A percentile compares a stretch with the other conserved stretches of the same genome.
Conservation (phyloP, 2,329 filamentous ascomycete genomes). For the Emmonsiellopsis sp. region DNA sequence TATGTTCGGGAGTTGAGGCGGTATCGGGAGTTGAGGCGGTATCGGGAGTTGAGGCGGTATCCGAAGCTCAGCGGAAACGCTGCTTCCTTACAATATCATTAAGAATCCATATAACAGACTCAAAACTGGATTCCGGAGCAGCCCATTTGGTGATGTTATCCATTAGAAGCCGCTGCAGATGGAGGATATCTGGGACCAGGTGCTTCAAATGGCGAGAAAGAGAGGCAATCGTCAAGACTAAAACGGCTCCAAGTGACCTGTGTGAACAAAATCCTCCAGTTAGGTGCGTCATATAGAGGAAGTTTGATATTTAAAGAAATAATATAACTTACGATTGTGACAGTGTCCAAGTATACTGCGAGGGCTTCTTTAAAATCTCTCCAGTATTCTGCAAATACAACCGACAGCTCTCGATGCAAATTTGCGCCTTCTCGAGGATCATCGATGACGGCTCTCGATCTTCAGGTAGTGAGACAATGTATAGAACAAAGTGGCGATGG, state of each 20-base stretch:
- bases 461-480: slow-evolving; percentile 16
- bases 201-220: slow-evolving; percentile 17
- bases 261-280: neutral
- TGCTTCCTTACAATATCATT: slow-evolving; percentile 4
- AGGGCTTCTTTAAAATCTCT: slow-evolving; percentile 19
- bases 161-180: slow-evolving; percentile 7
- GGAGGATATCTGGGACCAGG: slow-evolving; percentile 23
- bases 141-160: slow-evolving; percentile 2
- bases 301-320: neutral
- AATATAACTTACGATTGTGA: slow-evolving; percentile 19
- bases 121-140: slow-evolving; percentile 5
- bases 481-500: slow-evolving; percentile 23
- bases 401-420: slow-evolving; percentile 25
- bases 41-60: neutral
- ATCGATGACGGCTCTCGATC: slow-evolving; percentile 10
- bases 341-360: slow-evolving; percentile 28
- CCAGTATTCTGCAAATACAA: slow-evolving; percentile 21
- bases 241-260: slow-evolving; percentile 23
- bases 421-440: slow-evolving; percentile 19
- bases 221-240: slow-evolving; percentile 25
- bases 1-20: neutral
- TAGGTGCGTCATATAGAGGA: neutral
- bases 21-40: neutral
- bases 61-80: neutral
- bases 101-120: slow-evolving; percentile 2